Percentiles rank a stretch among this genome's conserved stretches.
Evolutionary conservation across 225 moss, liverwort and hornwort species (phyloP).

Genomic region (Pseudoscleropodium purum): DNA sequence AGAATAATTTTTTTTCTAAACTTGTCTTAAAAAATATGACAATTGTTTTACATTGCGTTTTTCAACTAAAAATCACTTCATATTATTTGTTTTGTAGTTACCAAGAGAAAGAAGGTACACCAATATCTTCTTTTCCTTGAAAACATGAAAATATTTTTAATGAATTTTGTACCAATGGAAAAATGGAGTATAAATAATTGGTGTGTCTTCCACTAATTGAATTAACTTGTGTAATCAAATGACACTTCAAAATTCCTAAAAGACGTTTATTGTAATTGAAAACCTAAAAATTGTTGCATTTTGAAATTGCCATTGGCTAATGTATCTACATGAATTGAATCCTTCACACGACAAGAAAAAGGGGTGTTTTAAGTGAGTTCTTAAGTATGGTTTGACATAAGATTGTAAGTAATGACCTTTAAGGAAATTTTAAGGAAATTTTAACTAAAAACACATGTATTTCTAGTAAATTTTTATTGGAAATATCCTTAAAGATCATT

Average conservation of each 20-base stretch:
- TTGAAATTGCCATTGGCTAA: not conserved
- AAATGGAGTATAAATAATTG: not conserved
- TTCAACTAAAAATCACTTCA: not conserved
- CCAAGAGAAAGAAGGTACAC: fast-evolving
- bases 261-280: not conserved
- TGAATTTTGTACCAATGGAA: not conserved
- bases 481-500: too few relatives aligned
- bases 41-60: not conserved
- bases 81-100: not conserved
- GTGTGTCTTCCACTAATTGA: not conserved
- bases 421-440: too few relatives aligned
- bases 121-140: not conserved
- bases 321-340: not conserved
- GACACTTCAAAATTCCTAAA: not conserved
- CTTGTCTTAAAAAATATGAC: fast-evolving
- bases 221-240: not conserved
- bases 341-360: not conserved
- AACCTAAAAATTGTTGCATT: not conserved
- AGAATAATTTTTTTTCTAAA: not conserved
- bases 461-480: too few relatives aligned
- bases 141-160: not conserved
- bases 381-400: too few relatives aligned
- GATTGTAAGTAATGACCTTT: too few relatives aligned
- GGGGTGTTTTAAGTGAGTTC: too few relatives aligned
- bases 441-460: too few relatives aligned